Conservation (phyloP, 1,284 basidiomycete species). For the Entoloma clypeatum region DNA sequence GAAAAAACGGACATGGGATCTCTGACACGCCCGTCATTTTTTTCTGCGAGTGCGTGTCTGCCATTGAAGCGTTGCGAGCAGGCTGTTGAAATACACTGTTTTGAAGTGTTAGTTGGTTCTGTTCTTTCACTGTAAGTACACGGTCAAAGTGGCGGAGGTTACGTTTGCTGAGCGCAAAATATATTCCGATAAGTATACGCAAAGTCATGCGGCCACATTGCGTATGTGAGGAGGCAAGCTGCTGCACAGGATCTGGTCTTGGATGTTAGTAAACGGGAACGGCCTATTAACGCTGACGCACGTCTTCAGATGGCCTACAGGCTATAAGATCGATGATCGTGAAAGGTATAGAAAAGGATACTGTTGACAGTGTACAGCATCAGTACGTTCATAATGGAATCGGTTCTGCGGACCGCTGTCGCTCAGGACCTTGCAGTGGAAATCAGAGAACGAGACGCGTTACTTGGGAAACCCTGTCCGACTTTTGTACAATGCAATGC, state of each 20-base stretch:
- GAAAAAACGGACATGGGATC: no score
- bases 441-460: not conserved
- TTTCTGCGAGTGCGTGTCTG: no score
- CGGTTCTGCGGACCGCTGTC: not conserved
- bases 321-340: no score
- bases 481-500: not conserved
- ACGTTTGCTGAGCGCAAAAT: constrained; percentile 4
- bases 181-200: not conserved
- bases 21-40: no score
- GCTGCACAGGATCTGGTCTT: not conserved
- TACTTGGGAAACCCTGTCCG: constrained; percentile 2
- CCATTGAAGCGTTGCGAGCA: constrained; percentile 1
- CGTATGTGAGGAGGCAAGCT: constrained; percentile 2
- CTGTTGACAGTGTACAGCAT: no score
- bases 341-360: no score
- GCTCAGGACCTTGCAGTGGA: not conserved
- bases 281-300: no score
- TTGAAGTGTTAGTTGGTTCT: not conserved
- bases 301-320: no score
- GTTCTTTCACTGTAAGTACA: no score
- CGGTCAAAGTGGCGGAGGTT: not conserved
- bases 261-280: not conserved
- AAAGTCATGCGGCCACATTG: constrained; percentile 3
- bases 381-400: not conserved
- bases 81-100: constrained; percentile 2